These are phyloP conservation scores for Colletotrichum neosansevieriae DNA, from an alignment of 2,329 filamentous ascomycete genomes.

Conservation along the genomic window DNA sequence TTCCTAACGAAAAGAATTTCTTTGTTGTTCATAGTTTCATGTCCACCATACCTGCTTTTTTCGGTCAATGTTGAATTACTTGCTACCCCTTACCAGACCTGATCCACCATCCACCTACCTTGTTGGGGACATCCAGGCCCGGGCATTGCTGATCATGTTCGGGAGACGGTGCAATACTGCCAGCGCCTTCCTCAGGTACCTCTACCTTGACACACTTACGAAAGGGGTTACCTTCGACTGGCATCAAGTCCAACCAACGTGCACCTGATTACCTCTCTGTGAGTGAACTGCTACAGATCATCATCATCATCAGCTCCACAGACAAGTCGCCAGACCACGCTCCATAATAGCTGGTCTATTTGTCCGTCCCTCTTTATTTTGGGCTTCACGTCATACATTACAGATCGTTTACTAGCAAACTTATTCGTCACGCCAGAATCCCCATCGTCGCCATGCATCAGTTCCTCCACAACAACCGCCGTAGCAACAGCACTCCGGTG, in stretches of 20 bases:
- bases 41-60: neutral
- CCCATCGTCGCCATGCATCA: constrained; percentile 21
- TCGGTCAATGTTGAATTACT: neutral
- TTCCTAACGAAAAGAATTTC: constrained; percentile 30
- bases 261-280: neutral
- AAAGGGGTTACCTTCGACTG: too few species aligned
- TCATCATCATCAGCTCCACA: neutral
- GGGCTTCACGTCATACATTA: constrained; percentile 1
- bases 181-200: too few species aligned
- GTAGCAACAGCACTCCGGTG: constrained; percentile 18
- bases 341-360: constrained; percentile 11
- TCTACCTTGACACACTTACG: too few species aligned
- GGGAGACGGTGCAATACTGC: too few species aligned
- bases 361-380: constrained; percentile 33
- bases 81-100: too few species aligned
- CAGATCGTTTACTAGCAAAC: constrained; percentile 21
- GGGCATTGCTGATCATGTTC: too few species aligned
- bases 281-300: too few species aligned
- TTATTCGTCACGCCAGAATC: constrained; percentile 8
- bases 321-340: constrained; percentile 12
- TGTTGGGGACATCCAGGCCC: too few species aligned
- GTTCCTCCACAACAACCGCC: neutral
- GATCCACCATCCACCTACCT: too few species aligned
- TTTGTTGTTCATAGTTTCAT: constrained; percentile 4
- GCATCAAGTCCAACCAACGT: neutral